Conservation (phyloP, 345 rosid species). For the Populus davidiana region DNA sequence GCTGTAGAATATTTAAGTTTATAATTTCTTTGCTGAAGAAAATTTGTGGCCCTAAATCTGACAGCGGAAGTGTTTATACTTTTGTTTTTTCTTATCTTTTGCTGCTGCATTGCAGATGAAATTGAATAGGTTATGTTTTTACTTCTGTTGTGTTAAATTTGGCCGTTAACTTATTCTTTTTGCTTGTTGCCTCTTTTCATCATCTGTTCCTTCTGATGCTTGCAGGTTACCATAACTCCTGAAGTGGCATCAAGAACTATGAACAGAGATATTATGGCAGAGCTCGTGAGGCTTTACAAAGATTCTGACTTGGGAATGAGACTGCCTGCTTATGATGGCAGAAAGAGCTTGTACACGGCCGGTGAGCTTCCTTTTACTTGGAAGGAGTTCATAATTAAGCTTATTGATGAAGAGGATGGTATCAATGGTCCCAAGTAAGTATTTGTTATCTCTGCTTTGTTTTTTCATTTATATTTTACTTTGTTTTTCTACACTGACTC, state of each 20-base stretch:
- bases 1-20: background rate
- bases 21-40: slow-evolving; percentile 3
- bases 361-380: slow-evolving; percentile 87
- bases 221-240: slow-evolving; percentile 95
- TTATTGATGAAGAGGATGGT: slow-evolving; percentile 74
- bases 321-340: slow-evolving; percentile 98
- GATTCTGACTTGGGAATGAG: slow-evolving; percentile 90
- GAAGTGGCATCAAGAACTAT: slow-evolving; percentile 80
- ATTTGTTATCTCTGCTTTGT: background rate
- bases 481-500: background rate
- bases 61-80: slow-evolving; percentile 26
- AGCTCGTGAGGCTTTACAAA: slow-evolving; percentile 77
- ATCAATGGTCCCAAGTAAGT: slow-evolving; percentile 79
- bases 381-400: slow-evolving; percentile 83
- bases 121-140: slow-evolving; percentile 32
- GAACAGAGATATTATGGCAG: slow-evolving; percentile 93
- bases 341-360: slow-evolving; percentile 93
- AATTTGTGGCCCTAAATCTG: slow-evolving; percentile 41
- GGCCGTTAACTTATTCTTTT: slow-evolving; percentile 44
- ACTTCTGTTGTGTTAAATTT: slow-evolving; percentile 1
- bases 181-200: slow-evolving; percentile 36
- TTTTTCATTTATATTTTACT: background rate
- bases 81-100: slow-evolving; percentile 22
- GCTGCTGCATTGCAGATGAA: slow-evolving; percentile 34
- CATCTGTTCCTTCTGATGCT: slow-evolving; percentile 32